phyloP scores from a whole-genome alignment of 345 rosid species.

The Brassica carinata region DNA sequence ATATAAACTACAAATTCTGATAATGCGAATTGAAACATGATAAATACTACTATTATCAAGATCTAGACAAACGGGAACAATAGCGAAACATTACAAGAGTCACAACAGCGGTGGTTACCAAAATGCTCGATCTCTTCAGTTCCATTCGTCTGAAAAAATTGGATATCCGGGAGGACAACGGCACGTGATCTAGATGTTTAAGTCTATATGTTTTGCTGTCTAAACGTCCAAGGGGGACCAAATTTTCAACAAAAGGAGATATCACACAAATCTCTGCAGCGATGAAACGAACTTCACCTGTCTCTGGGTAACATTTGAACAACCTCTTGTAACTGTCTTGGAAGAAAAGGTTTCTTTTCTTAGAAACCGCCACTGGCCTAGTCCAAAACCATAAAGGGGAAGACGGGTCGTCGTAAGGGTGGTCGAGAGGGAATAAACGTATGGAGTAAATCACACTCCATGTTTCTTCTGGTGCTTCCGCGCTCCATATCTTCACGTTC shows the following conservation, averaged over 20 bases:
- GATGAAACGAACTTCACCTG: background rate
- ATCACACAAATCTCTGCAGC: background rate
- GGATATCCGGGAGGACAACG: background rate
- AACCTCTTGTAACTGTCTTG: background rate
- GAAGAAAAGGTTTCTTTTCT: background rate
- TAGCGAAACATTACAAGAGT: background rate
- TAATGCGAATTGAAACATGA: background rate
- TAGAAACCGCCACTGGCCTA: background rate
- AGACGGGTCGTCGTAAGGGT: background rate
- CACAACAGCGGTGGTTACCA: background rate
- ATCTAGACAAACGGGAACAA: background rate
- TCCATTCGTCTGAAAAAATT: background rate
- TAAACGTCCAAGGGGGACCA: background rate
- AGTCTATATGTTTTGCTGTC: background rate
- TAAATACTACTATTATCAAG: background rate
- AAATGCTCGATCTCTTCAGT: background rate
- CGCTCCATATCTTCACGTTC: background rate
- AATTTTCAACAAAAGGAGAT: conserved; percentile 4
- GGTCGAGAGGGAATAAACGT: background rate
- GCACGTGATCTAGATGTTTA: background rate
- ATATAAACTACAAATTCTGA: too few relatives aligned
- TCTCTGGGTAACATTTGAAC: background rate
- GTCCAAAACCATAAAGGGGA: background rate
- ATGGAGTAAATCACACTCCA: background rate
- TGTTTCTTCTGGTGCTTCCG: background rate